Conservation (phyloP, 2,329 filamentous ascomycete genomes). For the Aspergillus clavatus region DNA sequence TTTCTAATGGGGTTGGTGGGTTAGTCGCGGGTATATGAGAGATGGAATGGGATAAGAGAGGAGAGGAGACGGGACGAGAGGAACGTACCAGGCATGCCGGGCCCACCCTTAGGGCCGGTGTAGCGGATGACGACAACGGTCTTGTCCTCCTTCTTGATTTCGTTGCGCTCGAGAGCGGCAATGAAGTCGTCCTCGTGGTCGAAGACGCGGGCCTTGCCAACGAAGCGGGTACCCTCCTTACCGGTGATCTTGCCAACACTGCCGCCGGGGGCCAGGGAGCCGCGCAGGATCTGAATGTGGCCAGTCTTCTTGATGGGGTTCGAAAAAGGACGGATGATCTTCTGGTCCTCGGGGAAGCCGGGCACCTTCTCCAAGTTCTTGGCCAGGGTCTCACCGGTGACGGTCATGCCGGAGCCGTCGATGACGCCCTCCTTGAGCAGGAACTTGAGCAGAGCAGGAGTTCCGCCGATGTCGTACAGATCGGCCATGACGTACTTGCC, state of each 20-base stretch:
- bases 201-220: slow-evolving; percentile 65
- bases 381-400: slow-evolving; percentile 55
- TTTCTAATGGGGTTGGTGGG: slow-evolving; percentile 58
- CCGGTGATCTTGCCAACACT: slow-evolving; percentile 72
- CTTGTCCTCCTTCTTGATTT: slow-evolving; percentile 71
- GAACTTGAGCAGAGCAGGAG: slow-evolving; percentile 54
- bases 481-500: slow-evolving; percentile 60
- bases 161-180: slow-evolving; percentile 59
- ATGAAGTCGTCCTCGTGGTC: slow-evolving; percentile 68
- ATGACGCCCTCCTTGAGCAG: slow-evolving; percentile 55
- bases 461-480: slow-evolving; percentile 53
- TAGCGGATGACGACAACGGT: slow-evolving; percentile 72
- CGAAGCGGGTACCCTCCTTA: slow-evolving; percentile 65
- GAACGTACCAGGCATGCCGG: slow-evolving; percentile 56
- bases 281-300: slow-evolving; percentile 68
- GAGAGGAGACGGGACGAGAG: not conserved
- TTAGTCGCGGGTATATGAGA: no score
- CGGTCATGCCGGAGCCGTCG: slow-evolving; percentile 56
- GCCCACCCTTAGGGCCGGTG: slow-evolving; percentile 67
- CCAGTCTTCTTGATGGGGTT: slow-evolving; percentile 67
- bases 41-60: slow-evolving; percentile 36
- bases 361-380: slow-evolving; percentile 56
- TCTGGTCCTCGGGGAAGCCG: slow-evolving; percentile 63
- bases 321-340: slow-evolving; percentile 63
- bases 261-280: slow-evolving; percentile 64